A percentile compares a stretch with the other conserved stretches of the same genome.
Conservation (phyloP, 805 yeast species). For the Kuraishia piskuri region DNA sequence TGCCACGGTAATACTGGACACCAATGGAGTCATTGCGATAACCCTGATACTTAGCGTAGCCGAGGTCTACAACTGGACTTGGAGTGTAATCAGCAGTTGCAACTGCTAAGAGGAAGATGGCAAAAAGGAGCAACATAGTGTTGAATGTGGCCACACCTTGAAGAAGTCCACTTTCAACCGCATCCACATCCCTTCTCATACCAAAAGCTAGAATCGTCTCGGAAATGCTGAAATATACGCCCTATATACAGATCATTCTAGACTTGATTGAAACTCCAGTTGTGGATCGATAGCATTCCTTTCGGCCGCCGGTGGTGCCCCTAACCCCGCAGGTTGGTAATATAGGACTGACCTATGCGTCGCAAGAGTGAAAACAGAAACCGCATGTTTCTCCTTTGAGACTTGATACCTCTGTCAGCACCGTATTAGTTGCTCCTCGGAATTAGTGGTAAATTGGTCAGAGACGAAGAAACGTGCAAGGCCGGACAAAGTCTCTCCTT, state of each 20-base stretch:
- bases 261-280: no score
- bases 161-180: neutral
- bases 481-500: no score
- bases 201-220: no score
- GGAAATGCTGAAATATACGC: no score
- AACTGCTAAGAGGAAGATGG: neutral
- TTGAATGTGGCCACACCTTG: neutral
- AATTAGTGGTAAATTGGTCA: no score
- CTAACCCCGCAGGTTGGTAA: neutral
- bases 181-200: neutral
- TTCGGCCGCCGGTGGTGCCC: neutral
- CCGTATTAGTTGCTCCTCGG: no score
- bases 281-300: neutral
- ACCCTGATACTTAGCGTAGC: neutral
- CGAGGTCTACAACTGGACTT: neutral
- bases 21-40: neutral
- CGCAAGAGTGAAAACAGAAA: neutral
- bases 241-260: no score
- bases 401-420: neutral
- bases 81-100: neutral
- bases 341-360: neutral
- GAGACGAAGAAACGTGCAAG: no score
- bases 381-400: no score
- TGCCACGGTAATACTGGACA: neutral
- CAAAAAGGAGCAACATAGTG: neutral